Evolutionary conservation across 192 early-diverging fungal species (phyloP).

Genomic region (Linderina pennispora): DNA sequence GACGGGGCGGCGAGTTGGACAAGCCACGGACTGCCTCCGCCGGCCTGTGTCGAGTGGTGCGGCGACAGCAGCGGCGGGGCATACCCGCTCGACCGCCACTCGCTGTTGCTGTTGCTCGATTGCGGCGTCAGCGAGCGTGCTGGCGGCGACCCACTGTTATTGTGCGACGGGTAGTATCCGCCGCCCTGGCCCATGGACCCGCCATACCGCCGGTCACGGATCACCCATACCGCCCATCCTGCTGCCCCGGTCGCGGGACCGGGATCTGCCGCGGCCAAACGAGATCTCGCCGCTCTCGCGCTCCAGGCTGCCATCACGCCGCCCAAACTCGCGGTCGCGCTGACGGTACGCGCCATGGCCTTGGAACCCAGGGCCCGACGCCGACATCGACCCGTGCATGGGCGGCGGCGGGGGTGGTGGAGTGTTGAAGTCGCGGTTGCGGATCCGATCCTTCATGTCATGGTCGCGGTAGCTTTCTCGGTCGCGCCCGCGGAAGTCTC

Average conservation of each 20-base stretch:
- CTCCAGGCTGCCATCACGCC: conserved; percentile 10
- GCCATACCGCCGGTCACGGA: conserved; percentile 21
- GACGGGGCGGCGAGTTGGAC: conserved; percentile 9
- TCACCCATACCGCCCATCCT: conserved; percentile 1
- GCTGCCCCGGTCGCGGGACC: conserved; percentile 25
- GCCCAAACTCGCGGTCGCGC: not conserved
- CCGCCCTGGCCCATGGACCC: conserved; percentile 1
- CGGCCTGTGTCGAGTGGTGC: conserved; percentile 1
- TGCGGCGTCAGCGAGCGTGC: conserved; percentile 11
- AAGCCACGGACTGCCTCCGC: conserved; percentile 2
- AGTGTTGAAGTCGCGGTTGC: not conserved
- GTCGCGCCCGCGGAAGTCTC: not conserved
- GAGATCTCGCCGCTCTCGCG: conserved; percentile 29
- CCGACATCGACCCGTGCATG: no score
- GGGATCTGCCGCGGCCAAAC: conserved; percentile 15
- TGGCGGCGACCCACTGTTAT: not conserved
- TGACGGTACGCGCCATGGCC: not conserved
- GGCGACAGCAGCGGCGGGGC: conserved; percentile 15
- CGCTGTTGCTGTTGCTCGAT: conserved; percentile 9
- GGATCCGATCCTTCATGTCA: not conserved
- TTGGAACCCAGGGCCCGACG: not conserved
- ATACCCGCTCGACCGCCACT: conserved; percentile 18
- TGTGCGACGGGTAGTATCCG: conserved; percentile 1
- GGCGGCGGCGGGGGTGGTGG: conserved; percentile 1
- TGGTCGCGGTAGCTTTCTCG: not conserved